Evolutionary conservation across 108 stramenopile species (phyloP).

Genomic region (Licmophora abbreviata): DNA sequence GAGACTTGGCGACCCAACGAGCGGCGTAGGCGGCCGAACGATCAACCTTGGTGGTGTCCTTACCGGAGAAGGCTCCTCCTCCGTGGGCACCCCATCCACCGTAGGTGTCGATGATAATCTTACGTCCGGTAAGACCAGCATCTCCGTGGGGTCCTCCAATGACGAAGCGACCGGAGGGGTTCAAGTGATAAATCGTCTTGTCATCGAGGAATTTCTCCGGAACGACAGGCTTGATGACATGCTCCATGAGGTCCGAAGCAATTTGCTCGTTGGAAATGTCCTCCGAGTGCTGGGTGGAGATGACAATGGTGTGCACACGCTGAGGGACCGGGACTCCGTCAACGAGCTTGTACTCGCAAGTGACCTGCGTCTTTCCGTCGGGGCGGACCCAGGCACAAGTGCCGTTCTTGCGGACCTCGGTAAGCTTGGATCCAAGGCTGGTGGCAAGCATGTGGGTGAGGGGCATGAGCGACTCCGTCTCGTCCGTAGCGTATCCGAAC

Average conservation of each 20-base stretch:
- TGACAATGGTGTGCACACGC: slow-evolving; percentile 95
- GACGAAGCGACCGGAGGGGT: slow-evolving; percentile 89
- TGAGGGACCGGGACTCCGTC: slow-evolving; percentile 78
- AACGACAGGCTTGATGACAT: slow-evolving; percentile 94
- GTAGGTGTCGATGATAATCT: slow-evolving; percentile 95
- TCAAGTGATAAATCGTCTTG: slow-evolving; percentile 95
- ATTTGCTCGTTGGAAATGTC: slow-evolving; percentile 92
- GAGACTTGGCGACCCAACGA: slow-evolving; percentile 94
- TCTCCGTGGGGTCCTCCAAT: slow-evolving; percentile 98
- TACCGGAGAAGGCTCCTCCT: slow-evolving; percentile 94
- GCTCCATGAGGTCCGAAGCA: slow-evolving; percentile 91
- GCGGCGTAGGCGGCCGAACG: slow-evolving; percentile 93
- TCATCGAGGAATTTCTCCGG: slow-evolving; percentile 96
- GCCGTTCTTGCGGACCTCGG: slow-evolving; percentile 94
- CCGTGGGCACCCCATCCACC: slow-evolving; percentile 98
- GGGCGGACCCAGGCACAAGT: slow-evolving; percentile 93
- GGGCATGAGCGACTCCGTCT: slow-evolving; percentile 92
- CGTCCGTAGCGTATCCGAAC: slow-evolving; percentile 97
- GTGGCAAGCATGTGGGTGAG: slow-evolving; percentile 93
- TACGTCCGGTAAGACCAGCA: slow-evolving; percentile 95
- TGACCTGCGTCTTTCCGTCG: slow-evolving; percentile 95
- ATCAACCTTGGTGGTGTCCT: slow-evolving; percentile 96
- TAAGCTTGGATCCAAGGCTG: slow-evolving; percentile 82
- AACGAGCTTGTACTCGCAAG: slow-evolving; percentile 79
- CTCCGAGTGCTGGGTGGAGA: slow-evolving; percentile 95